Base-by-base conservation (phyloP, 1,139 yeast genomes). In the Kluyveromyces marxianus region DNA sequence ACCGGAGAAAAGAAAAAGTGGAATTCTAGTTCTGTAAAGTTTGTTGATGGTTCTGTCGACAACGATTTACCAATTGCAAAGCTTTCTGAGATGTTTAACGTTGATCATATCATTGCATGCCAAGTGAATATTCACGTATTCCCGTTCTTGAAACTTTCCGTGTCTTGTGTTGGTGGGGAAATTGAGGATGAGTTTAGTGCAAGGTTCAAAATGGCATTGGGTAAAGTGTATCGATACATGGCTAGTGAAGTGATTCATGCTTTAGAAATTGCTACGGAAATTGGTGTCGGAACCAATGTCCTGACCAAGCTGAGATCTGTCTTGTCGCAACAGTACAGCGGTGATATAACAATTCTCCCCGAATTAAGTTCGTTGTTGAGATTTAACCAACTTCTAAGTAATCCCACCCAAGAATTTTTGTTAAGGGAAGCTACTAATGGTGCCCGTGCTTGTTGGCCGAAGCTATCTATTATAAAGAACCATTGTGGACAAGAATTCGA, bases 101-200 rank as follows among this genome's bases (percentile, higher is more conserved):
- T 92, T 34, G 95, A 92, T 62, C 97, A 94, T 63, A 90, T 92
- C 50, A 87, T 92, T 59, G 97, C 96, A 0, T 90, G 96, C 45
- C 97, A 94, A 65, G 98, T 92, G 1, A 88, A 94, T 58, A 96
- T 97, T 0, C 98, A 92, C 62, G 95, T 92, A 31, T 90, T 86
- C 1, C 97, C 98, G 2, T 75, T 92, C 43, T 70, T 92, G 53
- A 79, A 79, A 53, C 68, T 80, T 28, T 80, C 90, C 0, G 74
- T 81, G 1, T 63, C 84, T 46, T 77, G 80, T 56, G 80, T 81
- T 33, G 89, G 87, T n/a, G 86, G 84, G 7, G 83, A 75, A 48
- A 70, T 80, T 46, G 86, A 81, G 54, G 76, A 76, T 52, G 86
- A 78, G 50, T 65, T 73, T 37, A 75, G 75, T 49, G 77, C 78